Evolutionary conservation across 73 alveolate genomes (phyloP), one percentile per base, ranked within the genome.

Genomic region (Stentor coeruleus): DNA sequence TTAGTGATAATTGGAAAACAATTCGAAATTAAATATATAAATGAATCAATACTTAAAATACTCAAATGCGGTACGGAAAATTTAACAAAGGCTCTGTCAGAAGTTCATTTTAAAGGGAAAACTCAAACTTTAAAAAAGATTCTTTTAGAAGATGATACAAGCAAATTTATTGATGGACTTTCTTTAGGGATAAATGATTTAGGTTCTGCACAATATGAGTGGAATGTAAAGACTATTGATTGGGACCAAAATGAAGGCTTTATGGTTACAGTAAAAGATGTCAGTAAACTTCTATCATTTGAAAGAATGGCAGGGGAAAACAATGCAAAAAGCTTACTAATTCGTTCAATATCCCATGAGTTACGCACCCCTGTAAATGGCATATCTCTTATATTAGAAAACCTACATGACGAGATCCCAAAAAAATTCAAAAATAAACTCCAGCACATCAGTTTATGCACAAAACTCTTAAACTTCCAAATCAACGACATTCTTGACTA

Each of bases 261-360:
- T 11, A 20, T 66, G 37, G 14, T 66, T 20, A 66, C 42, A 0
- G 36, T 31, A 66, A 66, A 40, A 33, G 37, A 66, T 2, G 79
- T 66, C 0, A 26, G 49, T 14, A 37, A 66, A 11, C 26, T 66
- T 1, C 11, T 66, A 20, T 37, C n/a, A 2, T 66, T 66, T 20
- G 79, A 66, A 66, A 66, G 37, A 33, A 33, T 20, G n/a, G n/a
- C 79, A 0, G 79, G 49, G 0, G 79, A 66, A 33, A 66, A 26
- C 33, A 0, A 31, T 14, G n/a, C 40, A 26, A 66, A 66, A 66
- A 66, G 11, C 33, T 20, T 31, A 33, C 14, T 66, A 20, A 66
- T 66, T 66, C n/a, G 79, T 37, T 66, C 79, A 2, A 20, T 66
- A 28, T 66, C 79, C 33, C 79, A 66, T 66, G 79, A 66, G 37